A percentile compares a stretch with the other conserved stretches of the same genome.
Evolutionary conservation across 1,139 yeast genomes (phyloP).

Genomic region (Scheffersomyces illinoinensis): DNA sequence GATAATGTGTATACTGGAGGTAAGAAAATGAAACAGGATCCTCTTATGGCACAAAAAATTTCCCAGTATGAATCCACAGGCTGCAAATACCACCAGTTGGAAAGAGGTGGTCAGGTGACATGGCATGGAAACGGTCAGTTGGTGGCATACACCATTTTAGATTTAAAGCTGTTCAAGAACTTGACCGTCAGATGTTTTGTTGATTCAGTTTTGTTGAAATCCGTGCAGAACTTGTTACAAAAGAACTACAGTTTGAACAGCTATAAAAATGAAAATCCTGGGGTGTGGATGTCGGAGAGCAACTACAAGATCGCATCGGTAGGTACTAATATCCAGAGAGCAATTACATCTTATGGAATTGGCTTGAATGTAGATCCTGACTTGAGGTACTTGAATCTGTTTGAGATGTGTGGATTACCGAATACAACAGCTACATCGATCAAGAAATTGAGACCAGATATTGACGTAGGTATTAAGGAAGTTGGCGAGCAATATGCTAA

Average conservation of each 20-base stretch:
- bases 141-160: constrained; percentile 81
- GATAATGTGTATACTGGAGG: constrained; percentile 89
- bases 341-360: constrained; percentile 87
- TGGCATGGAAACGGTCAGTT: constrained; percentile 97
- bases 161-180: constrained; percentile 59
- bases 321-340: constrained; percentile 83
- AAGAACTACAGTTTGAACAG: constrained; percentile 45
- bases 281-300: constrained; percentile 70
- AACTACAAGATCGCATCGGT: constrained; percentile 79
- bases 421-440: constrained; percentile 48
- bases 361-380: constrained; percentile 81
- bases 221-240: constrained; percentile 56
- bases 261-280: constrained; percentile 68
- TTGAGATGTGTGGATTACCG: constrained; percentile 86
- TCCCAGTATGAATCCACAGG: constrained; percentile 43
- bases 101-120: constrained; percentile 96
- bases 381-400: constrained; percentile 63
- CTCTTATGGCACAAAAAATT: constrained; percentile 33
- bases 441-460: constrained; percentile 12
- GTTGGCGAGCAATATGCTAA: constrained; percentile 54
- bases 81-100: constrained; percentile 63
- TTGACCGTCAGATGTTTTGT: constrained; percentile 78
- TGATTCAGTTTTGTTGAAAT: constrained; percentile 60
- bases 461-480: constrained; percentile 30
- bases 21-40: constrained; percentile 62